Evolutionary conservation across 495 filamentous ascomycete genomes (phyloP), one percentile per base, ranked within the genome.

Genomic region (Staphylotrichum longicolle): DNA sequence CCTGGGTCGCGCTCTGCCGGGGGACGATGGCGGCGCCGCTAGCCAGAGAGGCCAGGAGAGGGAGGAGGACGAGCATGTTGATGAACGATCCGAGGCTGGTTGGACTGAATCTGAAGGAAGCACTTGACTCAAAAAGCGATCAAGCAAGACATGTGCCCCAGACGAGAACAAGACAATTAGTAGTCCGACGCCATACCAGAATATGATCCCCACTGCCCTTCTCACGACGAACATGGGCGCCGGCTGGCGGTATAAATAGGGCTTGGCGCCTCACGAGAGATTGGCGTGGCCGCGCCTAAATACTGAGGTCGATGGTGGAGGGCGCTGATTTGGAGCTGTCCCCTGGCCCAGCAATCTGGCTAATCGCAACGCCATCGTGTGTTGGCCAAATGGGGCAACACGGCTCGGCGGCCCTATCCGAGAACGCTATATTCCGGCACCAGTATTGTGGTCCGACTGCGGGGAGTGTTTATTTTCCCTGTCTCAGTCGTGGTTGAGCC

Each of bases 1-100:
- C 68, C 49, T 75, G 73, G 0, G 64, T 60, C 0, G 69, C 70
- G 14, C 39, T 34, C 44, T 65, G 63, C 34, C 63, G 63, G 12
- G 58, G 52, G 20, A 51, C 3, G 7, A 62, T 11, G 2, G 46
- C 14, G 50, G 37, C 51, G 4, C n/a, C 56, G 39, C 32, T 27
- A 51, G 45, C 51, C 34, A 48, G 30, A 7, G 27, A 3, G 34
- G 54, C 49, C 14, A 65, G 10, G 30, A 66, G 12, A 37, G 51
- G 50, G 50, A 60, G 39, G 56, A 58, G 7, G 52, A 12, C n/a
- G 20, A 32, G n/a, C 48, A 54, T 15, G 34, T 20, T 27, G 4
- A 9, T 3, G 37, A 2, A 37, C 35, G 49, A 7, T 37, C 20
- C 20, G 32, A 7, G 33, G 49, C n/a, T 52, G 49, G 14, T 27